Base-by-base conservation (phyloP, 148 eudicot species). In the Rheum nobile region DNA sequence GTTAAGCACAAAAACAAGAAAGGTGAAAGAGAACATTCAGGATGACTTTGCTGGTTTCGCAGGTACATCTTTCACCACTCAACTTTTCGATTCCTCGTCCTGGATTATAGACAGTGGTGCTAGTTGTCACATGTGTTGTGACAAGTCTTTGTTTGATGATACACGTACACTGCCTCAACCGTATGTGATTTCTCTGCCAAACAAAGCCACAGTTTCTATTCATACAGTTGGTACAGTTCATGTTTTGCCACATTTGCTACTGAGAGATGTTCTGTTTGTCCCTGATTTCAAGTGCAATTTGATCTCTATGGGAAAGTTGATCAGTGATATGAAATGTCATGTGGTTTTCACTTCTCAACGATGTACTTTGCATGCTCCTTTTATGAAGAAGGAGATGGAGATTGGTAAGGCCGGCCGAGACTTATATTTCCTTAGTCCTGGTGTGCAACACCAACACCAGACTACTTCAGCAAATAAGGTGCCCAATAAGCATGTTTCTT, bases 1-100 rank as follows among this genome's bases (percentile, higher is more conserved):
- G 0, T 2, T 44, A 3, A 11, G 2, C 1, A 9, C 14, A 1
- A 3, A 0, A 0, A 0, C 2, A 0, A 14, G 12, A 9, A 14
- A 11, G 2, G 16, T 1, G 17, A 2, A 2, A 12, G 19, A 44
- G 17, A 10, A 8, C 1, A 3, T 44, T 9, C 17, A 11, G 14
- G 17, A 44, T 10, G 47, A 44, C 11, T 44, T 44, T 0, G 47
- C 47, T 8, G 14, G 47, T 2, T 44, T 13, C 2, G 13, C 0
- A 44, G 47, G 47, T 44, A 44, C 47, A 0, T 10, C 17, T 0
- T 3, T 10, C 17, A 1, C 47, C 2, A 0, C 13, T 0, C 10
- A 12, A 3, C 0, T 44, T 9, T 44, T 44, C 17, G 12, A 44
- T 12, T 2, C 0, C 0, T 4, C 5, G 8, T 4, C 7, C 4